Evolutionary conservation across 768 basidiomycete genomes (phyloP).

Genomic region (Phylloporus arenicola): DNA sequence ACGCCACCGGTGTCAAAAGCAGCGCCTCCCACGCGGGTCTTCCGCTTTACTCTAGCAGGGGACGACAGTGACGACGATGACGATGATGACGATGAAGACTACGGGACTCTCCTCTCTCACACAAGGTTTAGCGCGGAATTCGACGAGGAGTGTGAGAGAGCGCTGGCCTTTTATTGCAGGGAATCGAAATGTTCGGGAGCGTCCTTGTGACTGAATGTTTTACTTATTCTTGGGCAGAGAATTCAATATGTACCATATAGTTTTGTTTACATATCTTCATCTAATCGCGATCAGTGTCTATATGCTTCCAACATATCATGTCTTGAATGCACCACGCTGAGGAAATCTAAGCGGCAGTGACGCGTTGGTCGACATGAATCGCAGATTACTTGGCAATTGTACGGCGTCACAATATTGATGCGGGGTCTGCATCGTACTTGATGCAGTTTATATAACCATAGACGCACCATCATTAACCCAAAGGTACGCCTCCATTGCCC

Average conservation of each 20-base stretch:
- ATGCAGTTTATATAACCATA: no score
- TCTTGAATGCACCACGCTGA: background rate
- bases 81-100: constrained; percentile 20
- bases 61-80: constrained; percentile 13
- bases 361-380: background rate
- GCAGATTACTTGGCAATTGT: no score
- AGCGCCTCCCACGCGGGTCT: constrained; percentile 7
- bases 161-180: constrained; percentile 22
- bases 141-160: constrained; percentile 24
- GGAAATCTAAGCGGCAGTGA: background rate
- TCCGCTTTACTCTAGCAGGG: constrained; percentile 21
- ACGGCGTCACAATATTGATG: no score
- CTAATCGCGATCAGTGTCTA: constrained; percentile 12
- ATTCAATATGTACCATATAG: constrained; percentile 10
- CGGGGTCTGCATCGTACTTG: background rate
- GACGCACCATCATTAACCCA: background rate
- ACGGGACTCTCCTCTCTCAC: constrained; percentile 18
- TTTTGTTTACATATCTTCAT: constrained; percentile 17
- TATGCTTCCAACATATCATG: constrained; percentile 3
- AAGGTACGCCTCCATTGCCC: background rate
- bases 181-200: constrained; percentile 1
- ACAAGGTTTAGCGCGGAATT: constrained; percentile 16
- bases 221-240: background rate
- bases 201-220: background rate
- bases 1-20: background rate